Conservation (phyloP, 108 stramenopile genomes). For the Cyclotella sp. region DNA sequence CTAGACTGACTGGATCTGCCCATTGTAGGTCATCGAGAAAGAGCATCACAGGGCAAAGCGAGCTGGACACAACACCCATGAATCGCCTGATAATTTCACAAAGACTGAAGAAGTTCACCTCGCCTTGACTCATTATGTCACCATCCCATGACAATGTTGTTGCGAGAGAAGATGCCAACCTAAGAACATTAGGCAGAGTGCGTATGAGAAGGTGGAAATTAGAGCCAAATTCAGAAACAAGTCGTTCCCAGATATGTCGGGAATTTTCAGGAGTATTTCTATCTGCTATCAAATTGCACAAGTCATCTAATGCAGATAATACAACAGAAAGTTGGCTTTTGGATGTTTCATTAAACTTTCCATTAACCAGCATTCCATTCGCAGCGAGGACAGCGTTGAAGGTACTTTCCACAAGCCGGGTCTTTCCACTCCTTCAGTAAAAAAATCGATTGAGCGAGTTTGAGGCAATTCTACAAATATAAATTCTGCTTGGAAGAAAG, state of each 20-base stretch:
- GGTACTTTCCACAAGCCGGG: conserved; percentile 13
- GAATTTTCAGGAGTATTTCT: conserved; percentile 15
- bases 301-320: conserved; percentile 34
- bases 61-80: conserved; percentile 39
- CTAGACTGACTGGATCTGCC: conserved; percentile 25
- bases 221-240: conserved; percentile 24
- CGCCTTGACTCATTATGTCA: background rate
- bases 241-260: conserved; percentile 12
- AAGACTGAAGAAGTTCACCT: conserved; percentile 30
- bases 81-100: conserved; percentile 41
- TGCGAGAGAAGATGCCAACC: background rate
- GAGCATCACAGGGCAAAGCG: conserved; percentile 30
- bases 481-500: background rate
- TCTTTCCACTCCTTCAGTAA: conserved; percentile 5
- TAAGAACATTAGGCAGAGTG: conserved; percentile 32
- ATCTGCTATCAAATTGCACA: conserved; percentile 28
- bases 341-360: conserved; percentile 37
- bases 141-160: background rate
- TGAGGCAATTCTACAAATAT: background rate
- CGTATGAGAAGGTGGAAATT: conserved; percentile 30
- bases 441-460: too few species aligned
- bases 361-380: conserved; percentile 20
- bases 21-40: conserved; percentile 47
- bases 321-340: conserved; percentile 22
- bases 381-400: conserved; percentile 6